phyloP scores from a whole-genome alignment of 2,329 filamentous ascomycete species.

The Cercospora sesami region DNA sequence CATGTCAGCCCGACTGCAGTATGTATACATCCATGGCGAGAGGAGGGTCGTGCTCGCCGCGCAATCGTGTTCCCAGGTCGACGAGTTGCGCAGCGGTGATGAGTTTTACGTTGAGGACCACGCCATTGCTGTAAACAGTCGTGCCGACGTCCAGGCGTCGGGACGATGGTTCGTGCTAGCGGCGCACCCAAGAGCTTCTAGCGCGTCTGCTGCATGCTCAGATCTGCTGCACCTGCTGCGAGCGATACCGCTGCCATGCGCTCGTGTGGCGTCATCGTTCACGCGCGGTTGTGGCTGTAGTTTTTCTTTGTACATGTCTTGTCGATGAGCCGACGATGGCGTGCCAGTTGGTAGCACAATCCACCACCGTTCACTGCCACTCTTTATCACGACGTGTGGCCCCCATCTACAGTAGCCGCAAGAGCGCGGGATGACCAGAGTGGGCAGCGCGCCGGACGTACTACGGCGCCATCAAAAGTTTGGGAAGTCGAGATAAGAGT shows the following conservation, averaged over 20 bases:
- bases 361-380: not conserved
- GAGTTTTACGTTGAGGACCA: not conserved
- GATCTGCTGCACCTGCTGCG: not conserved
- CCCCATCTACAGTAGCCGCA: not conserved
- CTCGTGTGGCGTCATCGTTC: not conserved
- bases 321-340: not conserved
- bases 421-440: not conserved
- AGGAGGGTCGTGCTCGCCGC: not conserved
- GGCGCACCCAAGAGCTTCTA: not conserved
- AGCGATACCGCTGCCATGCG: not conserved
- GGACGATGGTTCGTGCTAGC: not conserved
- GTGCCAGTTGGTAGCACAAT: not conserved
- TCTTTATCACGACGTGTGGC: not conserved
- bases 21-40: not conserved
- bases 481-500: not conserved
- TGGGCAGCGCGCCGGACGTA: not conserved
- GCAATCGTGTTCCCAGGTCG: not conserved
- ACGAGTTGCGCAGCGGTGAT: not conserved
- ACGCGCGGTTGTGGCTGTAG: not conserved
- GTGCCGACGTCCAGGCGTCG: not conserved
- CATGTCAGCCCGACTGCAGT: not conserved
- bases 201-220: not conserved
- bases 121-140: not conserved
- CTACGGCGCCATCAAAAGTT: not conserved
- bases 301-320: not conserved